phyloP scores from a whole-genome alignment of 2,329 filamentous ascomycete genomes.

The Mollisia scopiformis region DNA sequence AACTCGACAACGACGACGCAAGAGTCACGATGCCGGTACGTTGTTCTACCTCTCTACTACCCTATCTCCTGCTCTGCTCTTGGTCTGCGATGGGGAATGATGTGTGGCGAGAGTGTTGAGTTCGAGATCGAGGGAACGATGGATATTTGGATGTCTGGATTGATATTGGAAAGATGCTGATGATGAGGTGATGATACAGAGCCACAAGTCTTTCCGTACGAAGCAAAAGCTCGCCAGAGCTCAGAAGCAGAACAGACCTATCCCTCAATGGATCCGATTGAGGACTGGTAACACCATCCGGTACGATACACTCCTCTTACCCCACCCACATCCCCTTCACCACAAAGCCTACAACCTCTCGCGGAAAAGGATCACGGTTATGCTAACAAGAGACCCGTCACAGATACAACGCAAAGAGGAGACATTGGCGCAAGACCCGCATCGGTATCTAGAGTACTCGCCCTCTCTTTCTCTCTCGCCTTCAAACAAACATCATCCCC shows the following conservation, averaged over 20 bases:
- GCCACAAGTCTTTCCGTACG: conserved; percentile 99
- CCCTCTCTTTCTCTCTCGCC: conserved; percentile 30
- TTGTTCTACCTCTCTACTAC: conserved; percentile 32
- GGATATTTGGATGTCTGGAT: conserved; percentile 7
- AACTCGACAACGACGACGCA: conserved; percentile 39
- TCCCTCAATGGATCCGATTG: conserved; percentile 99
- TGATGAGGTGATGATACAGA: conserved; percentile 54
- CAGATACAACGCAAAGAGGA: conserved; percentile 99
- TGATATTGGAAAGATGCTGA: too few species aligned
- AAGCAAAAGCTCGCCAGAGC: conserved; percentile 99
- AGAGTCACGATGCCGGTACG: conserved; percentile 61
- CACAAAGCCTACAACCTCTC: too few species aligned
- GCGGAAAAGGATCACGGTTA: too few species aligned
- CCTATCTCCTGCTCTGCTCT: background rate
- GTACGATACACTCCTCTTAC: conserved; percentile 53
- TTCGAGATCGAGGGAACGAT: background rate
- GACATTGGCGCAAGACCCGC: conserved; percentile 99
- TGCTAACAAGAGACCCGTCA: conserved; percentile 15
- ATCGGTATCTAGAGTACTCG: conserved; percentile 88
- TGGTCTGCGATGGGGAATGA: background rate
- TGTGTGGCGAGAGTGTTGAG: background rate
- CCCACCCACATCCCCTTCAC: background rate
- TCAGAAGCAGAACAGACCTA: conserved; percentile 99
- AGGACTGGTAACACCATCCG: conserved; percentile 99
- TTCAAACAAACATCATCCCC: conserved; percentile 4